Evolutionary conservation across 257 asterid species (phyloP).

Genomic region (Capsicum rhomboideum): DNA sequence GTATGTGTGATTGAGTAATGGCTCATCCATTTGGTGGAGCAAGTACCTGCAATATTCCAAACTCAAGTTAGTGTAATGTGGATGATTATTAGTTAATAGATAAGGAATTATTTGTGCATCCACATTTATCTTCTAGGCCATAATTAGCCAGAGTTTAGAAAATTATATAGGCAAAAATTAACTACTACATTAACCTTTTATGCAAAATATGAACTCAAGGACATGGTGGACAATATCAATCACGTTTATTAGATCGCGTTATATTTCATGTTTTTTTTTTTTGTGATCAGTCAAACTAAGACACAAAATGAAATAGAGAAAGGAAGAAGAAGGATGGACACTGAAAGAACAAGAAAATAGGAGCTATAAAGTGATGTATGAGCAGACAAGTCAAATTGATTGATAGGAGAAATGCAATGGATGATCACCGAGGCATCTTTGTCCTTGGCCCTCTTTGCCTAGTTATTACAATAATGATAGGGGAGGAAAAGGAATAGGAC

Average conservation of each 20-base stretch:
- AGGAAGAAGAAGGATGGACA: not conserved
- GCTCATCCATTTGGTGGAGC: too few species aligned
- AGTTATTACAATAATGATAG: not conserved
- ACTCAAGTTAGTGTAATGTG: too few species aligned
- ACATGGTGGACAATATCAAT: not conserved
- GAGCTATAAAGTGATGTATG: slow-evolving; percentile 11
- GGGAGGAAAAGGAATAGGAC: too few species aligned
- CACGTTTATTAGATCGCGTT: not conserved
- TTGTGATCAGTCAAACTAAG: not conserved
- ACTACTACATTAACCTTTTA: not conserved
- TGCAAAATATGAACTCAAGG: not conserved
- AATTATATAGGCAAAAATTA: not conserved
- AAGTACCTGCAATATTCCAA: too few species aligned
- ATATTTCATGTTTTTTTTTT: too few species aligned
- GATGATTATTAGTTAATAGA: too few species aligned
- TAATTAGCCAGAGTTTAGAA: not conserved
- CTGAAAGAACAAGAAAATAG: slow-evolving; percentile 8
- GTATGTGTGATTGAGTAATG: too few species aligned
- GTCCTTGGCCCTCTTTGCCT: not conserved
- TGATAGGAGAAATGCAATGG: slow-evolving; percentile 27
- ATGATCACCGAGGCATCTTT: slow-evolving; percentile 1
- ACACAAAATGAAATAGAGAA: not conserved
- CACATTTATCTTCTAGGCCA: too few species aligned
- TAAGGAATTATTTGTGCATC: too few species aligned
- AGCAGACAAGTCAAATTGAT: slow-evolving; percentile 27